Percentiles rank a stretch among this genome's conserved stretches.
These are phyloP conservation scores for Acer yangbiense DNA, from an alignment of 345 rosid species.

Conservation along the genomic window DNA sequence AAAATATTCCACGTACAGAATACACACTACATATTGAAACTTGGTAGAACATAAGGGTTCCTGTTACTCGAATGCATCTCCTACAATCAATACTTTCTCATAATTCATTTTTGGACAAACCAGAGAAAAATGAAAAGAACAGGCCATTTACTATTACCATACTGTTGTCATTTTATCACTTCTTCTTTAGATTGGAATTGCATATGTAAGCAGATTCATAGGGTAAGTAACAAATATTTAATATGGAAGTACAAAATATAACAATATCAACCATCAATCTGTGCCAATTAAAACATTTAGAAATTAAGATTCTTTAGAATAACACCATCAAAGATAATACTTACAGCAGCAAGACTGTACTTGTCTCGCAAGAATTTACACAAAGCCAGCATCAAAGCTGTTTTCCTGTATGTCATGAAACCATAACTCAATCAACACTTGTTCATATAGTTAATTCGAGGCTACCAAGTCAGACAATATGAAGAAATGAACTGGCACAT, in stretches of 20 bases:
- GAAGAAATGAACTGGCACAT: neutral
- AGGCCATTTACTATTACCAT: neutral
- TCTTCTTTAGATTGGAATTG: no score
- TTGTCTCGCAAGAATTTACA: constrained; percentile 75
- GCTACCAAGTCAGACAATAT: neutral
- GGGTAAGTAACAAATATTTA: neutral
- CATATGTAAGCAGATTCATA: neutral
- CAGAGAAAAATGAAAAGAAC: neutral
- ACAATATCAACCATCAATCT: neutral
- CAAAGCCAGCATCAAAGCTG: constrained; percentile 88
- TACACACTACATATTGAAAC: neutral
- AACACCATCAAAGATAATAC: constrained; percentile 19
- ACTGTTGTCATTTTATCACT: no score
- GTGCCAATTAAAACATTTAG: neutral
- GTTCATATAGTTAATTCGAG: neutral
- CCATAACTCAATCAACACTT: constrained; percentile 13
- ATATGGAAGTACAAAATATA: neutral
- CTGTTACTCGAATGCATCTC: neutral
- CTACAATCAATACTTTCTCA: neutral
- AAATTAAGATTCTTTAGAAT: neutral
- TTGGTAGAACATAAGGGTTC: neutral
- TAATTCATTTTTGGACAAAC: neutral
- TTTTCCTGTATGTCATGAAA: constrained; percentile 57
- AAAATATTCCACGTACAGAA: neutral
- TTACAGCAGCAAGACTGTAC: constrained; percentile 96